Percentiles rank a stretch among this genome's conserved stretches.
These are phyloP conservation scores for Alopecurus myosuroides DNA, from an alignment of 176 grass and related monocot species.

Conservation along the genomic window DNA sequence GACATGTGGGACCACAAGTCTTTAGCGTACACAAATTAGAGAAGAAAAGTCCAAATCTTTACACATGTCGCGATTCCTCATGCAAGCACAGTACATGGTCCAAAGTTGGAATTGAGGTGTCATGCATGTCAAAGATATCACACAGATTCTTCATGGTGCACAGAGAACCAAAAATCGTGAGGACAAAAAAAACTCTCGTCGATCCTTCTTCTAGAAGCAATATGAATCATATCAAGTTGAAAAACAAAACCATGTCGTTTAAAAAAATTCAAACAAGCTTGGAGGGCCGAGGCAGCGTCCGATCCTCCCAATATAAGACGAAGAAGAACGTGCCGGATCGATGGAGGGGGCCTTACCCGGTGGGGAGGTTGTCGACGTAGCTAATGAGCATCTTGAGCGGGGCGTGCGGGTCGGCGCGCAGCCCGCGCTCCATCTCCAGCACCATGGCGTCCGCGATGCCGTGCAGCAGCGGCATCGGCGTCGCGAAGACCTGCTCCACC, in stretches of 20 bases:
- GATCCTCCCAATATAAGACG: neutral
- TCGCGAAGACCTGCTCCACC: slow-evolving; percentile 52
- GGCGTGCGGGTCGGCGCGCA: slow-evolving; percentile 48
- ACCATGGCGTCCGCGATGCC: slow-evolving; percentile 89
- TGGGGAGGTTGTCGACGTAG: slow-evolving; percentile 90
- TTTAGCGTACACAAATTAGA: neutral
- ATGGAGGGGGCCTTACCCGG: slow-evolving; percentile 54
- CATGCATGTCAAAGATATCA: neutral
- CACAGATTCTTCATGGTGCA: neutral
- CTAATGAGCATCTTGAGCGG: slow-evolving; percentile 90
- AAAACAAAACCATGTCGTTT: neutral
- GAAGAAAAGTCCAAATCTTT: neutral
- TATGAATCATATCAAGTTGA: neutral
- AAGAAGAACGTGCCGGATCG: too few species aligned
- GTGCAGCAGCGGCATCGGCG: slow-evolving; percentile 67
- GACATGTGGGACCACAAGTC: neutral
- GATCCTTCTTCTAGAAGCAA: slow-evolving; percentile 2
- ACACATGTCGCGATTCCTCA: neutral
- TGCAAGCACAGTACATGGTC: neutral
- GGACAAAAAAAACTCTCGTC: too few species aligned
- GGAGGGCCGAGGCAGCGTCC: neutral
- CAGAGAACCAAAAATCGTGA: neutral
- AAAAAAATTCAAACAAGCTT: too few species aligned
- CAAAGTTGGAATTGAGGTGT: neutral
- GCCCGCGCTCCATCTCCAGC: slow-evolving; percentile 79